Evolutionary conservation across 2,329 filamentous ascomycete species (phyloP).

Genomic region (Verticillium dahliae): DNA sequence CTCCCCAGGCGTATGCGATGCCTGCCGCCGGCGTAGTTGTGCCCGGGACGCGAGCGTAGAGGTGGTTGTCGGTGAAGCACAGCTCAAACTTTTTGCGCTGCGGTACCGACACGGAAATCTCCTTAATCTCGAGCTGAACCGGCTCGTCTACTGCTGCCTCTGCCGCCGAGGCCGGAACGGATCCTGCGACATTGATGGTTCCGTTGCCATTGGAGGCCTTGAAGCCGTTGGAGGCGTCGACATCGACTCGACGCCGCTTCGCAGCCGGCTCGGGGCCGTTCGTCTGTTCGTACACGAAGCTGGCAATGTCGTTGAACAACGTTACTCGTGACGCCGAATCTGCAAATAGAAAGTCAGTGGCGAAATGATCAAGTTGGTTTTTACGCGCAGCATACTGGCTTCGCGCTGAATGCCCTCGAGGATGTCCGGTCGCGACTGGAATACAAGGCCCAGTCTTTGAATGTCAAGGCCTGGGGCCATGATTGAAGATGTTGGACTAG

Average conservation of each 20-base stretch:
- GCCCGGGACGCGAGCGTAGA: constrained; percentile 50
- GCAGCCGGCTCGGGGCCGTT: constrained; percentile 36
- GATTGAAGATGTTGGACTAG: constrained; percentile 2
- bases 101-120: constrained; percentile 61
- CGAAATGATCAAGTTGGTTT: background rate
- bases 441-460: constrained; percentile 43
- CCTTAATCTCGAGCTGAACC: constrained; percentile 54
- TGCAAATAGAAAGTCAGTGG: constrained; percentile 16
- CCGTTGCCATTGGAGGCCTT: constrained; percentile 15
- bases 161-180: constrained; percentile 8
- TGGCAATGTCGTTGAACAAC: constrained; percentile 52
- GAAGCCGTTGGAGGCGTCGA: constrained; percentile 21
- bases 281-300: constrained; percentile 40
- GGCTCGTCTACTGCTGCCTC: constrained; percentile 36
- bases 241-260: constrained; percentile 48
- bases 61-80: constrained; percentile 51
- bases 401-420: constrained; percentile 44
- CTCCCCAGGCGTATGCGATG: constrained; percentile 53
- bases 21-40: constrained; percentile 44
- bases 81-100: constrained; percentile 63
- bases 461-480: constrained; percentile 41
- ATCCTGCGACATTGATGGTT: background rate
- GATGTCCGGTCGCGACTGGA: constrained; percentile 50
- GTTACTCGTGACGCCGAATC: constrained; percentile 42
- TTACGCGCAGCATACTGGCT: constrained; percentile 35